These are phyloP conservation scores for Teratosphaeria gauchensis DNA, from an alignment of 2,329 filamentous ascomycete genomes.

Conservation along the genomic window DNA sequence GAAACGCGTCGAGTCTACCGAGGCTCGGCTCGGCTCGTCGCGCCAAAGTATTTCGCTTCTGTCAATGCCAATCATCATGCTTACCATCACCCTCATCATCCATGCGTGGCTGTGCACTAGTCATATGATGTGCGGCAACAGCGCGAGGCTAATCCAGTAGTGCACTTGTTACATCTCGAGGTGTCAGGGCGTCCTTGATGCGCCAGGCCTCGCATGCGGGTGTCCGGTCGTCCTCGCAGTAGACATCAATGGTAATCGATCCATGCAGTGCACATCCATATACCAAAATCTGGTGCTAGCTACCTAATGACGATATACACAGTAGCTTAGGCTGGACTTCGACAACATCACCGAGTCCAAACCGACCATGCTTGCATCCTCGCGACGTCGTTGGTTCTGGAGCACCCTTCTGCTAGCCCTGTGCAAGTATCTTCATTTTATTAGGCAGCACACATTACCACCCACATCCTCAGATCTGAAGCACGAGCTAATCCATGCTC, in stretches of 20 bases:
- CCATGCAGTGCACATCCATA: not conserved
- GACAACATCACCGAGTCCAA: not conserved
- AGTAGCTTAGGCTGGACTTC: not conserved
- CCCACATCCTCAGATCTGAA: not conserved
- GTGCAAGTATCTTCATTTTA: not conserved
- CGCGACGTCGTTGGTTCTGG: not conserved
- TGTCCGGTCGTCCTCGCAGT: too few relatives aligned
- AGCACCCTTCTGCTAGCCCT: not conserved
- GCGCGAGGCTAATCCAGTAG: too few relatives aligned
- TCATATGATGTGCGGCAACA: too few relatives aligned
- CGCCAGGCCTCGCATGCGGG: too few relatives aligned
- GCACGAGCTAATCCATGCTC: not conserved
- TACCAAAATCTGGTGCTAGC: not conserved
- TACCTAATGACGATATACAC: not conserved
- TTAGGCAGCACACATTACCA: conserved; percentile 17
- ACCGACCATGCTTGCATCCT: not conserved
- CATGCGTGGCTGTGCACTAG: too few relatives aligned
- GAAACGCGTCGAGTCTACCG: not conserved
- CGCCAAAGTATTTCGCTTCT: not conserved
- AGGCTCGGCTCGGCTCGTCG: not conserved
- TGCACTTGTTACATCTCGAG: too few relatives aligned
- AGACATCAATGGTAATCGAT: not conserved
- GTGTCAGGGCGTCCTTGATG: too few relatives aligned
- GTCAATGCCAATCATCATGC: too few relatives aligned
- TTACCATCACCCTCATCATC: too few relatives aligned